phyloP scores from a whole-genome alignment of 2,329 filamentous ascomycete genomes.

The Trichoderma sp. region DNA sequence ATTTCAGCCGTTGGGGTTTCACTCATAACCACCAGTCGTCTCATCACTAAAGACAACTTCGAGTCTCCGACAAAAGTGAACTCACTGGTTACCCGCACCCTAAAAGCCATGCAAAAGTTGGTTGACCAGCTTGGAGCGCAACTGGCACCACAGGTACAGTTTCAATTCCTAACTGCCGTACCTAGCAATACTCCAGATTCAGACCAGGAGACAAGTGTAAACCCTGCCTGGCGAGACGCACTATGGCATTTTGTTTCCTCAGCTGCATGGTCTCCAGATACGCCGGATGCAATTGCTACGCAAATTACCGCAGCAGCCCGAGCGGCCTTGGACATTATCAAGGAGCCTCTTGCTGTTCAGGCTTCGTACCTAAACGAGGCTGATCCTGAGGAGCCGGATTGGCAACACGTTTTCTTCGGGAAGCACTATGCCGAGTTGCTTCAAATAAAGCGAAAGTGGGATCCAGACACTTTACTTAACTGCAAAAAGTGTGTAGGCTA shows the following conservation, averaged over 20 bases:
- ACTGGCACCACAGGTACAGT: neutral
- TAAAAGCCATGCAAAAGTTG: neutral
- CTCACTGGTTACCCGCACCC: neutral
- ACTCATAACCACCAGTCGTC: neutral
- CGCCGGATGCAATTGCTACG: neutral
- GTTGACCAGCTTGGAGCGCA: neutral
- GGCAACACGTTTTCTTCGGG: too few relatives aligned
- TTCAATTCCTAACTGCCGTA: neutral
- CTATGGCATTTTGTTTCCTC: neutral
- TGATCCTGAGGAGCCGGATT: slow-evolving; percentile 46
- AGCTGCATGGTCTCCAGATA: neutral
- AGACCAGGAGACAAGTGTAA: neutral
- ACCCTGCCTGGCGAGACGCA: slow-evolving; percentile 6
- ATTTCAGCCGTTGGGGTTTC: neutral
- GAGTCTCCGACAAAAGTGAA: neutral
- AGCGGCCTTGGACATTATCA: slow-evolving; percentile 46
- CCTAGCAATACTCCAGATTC: slow-evolving; percentile 5
- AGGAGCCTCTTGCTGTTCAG: neutral
- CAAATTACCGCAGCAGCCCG: neutral
- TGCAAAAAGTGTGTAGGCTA: slow-evolving; percentile 26
- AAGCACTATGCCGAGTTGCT: too few relatives aligned
- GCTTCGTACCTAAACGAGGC: slow-evolving; percentile 52
- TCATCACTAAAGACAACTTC: slow-evolving; percentile 13
- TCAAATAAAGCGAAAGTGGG: too few relatives aligned
- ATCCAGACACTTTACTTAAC: too few relatives aligned